Percentiles rank a stretch among this genome's conserved stretches.
Evolutionary conservation across 352 stramenopile species (phyloP).

Genomic region (Phytophthora tentaculata): DNA sequence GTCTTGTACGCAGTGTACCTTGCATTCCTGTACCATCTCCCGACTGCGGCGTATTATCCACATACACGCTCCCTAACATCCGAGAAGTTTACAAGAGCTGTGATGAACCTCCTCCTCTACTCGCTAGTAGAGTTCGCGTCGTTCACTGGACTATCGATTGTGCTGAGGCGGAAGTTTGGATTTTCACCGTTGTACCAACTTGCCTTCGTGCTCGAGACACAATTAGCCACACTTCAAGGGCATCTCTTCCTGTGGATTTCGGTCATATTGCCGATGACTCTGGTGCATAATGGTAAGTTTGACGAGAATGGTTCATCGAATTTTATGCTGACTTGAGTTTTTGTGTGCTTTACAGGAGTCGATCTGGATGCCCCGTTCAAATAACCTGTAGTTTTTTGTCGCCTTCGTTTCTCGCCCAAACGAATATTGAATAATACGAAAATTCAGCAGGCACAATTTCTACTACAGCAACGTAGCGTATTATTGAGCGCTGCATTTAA

Average conservation of each 20-base stretch:
- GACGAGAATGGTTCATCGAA: background rate
- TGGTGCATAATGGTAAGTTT: constrained; percentile 35
- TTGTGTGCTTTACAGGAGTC: background rate
- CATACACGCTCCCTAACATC: constrained; percentile 13
- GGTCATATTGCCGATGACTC: constrained; percentile 32
- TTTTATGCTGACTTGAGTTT: background rate
- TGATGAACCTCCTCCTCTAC: constrained; percentile 29
- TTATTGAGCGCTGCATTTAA: too few species aligned
- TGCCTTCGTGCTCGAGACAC: constrained; percentile 48
- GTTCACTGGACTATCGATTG: constrained; percentile 7
- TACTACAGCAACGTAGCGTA: too few species aligned
- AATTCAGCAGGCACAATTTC: too few species aligned
- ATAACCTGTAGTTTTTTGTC: too few species aligned
- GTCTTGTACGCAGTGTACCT: constrained; percentile 40
- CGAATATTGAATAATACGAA: too few species aligned
- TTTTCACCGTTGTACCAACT: constrained; percentile 39
- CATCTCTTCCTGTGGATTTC: constrained; percentile 38
- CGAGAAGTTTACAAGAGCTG: constrained; percentile 8
- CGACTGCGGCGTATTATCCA: constrained; percentile 30
- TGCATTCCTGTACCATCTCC: constrained; percentile 27
- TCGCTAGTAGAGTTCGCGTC: constrained; percentile 30
- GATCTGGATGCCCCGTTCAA: background rate
- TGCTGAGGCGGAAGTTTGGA: constrained; percentile 25
- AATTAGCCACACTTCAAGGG: constrained; percentile 29
- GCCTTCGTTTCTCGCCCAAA: too few species aligned